phyloP scores from a whole-genome alignment of 768 basidiomycete species.

The Mycena olivaceomarginata region DNA sequence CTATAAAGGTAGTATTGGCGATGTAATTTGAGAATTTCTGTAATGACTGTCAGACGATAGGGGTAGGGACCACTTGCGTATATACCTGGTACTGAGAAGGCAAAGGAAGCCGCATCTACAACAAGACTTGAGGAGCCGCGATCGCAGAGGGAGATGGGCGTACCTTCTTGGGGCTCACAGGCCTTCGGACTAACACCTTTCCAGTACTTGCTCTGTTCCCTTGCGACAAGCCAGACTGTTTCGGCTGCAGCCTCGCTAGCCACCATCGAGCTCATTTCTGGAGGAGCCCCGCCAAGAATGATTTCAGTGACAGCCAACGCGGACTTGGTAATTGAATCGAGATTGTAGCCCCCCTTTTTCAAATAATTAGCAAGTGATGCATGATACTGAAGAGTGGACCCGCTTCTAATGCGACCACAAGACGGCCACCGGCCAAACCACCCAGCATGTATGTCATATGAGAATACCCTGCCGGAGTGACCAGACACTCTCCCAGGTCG shows the following conservation, averaged over 20 bases:
- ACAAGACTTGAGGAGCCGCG: conserved; percentile 21
- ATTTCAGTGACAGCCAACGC: conserved; percentile 91
- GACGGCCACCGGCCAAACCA: conserved; percentile 88
- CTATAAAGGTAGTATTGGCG: conserved; percentile 89
- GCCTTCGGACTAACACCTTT: conserved; percentile 88
- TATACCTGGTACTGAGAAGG: conserved; percentile 82
- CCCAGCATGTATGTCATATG: conserved; percentile 99
- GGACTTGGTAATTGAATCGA: conserved; percentile 91
- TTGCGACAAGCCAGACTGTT: conserved; percentile 92
- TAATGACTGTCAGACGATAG: conserved; percentile 23
- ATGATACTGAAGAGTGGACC: conserved; percentile 33
- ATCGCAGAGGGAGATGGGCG: conserved; percentile 7
- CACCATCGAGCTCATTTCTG: conserved; percentile 80
- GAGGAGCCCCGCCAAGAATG: conserved; percentile 93
- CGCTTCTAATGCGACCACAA: conserved; percentile 97
- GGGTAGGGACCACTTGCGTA: not conserved
- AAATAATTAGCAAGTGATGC: conserved; percentile 18
- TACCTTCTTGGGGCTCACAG: conserved; percentile 90
- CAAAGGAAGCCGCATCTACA: conserved; percentile 76
- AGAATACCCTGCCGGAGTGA: conserved; percentile 94
- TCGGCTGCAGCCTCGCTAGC: conserved; percentile 91
- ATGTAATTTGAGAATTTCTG: conserved; percentile 93
- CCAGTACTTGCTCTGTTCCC: conserved; percentile 95
- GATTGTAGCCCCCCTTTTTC: conserved; percentile 95
- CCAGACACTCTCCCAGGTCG: conserved; percentile 92